Evolutionary conservation across 2,329 filamentous ascomycete species (phyloP).

Genomic region (Diaporthe citriasiana): DNA sequence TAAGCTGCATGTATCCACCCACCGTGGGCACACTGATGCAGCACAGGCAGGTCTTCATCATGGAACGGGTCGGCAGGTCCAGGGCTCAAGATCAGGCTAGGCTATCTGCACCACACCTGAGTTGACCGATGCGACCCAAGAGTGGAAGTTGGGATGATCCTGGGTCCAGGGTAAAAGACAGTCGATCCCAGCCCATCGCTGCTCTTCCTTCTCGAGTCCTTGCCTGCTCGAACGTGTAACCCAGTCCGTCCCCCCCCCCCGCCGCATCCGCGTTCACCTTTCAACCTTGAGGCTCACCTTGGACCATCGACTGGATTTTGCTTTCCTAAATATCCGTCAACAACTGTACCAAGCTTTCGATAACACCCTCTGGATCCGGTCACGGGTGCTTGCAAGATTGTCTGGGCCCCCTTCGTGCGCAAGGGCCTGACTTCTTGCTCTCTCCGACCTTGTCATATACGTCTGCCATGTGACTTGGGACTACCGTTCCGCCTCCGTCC

Average conservation of each 20-base stretch:
- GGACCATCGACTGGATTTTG: not conserved
- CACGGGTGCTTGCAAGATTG: not conserved
- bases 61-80: constrained; percentile 40
- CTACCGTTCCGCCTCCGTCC: not conserved
- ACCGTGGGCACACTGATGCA: constrained; percentile 24
- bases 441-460: constrained; percentile 29
- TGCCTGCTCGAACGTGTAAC: constrained; percentile 31
- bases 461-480: constrained; percentile 36
- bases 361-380: not conserved
- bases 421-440: not conserved
- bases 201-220: constrained; percentile 27
- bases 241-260: constrained; percentile 9
- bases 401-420: not conserved
- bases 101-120: constrained; percentile 35
- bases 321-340: constrained; percentile 5
- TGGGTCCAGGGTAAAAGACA: constrained; percentile 40
- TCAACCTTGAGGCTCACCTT: constrained; percentile 18
- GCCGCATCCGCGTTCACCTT: constrained; percentile 15
- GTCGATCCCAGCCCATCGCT: constrained; percentile 35
- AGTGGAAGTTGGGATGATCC: constrained; percentile 35
- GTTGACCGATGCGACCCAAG: constrained; percentile 41
- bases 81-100: constrained; percentile 31
- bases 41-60: constrained; percentile 35
- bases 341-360: not conserved
- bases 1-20: constrained; percentile 33